A percentile compares a stretch with the other conserved stretches of the same genome.
Conservation (phyloP, 371 early-diverging fungal genomes). For the Syncephalastrum contaminatum region DNA sequence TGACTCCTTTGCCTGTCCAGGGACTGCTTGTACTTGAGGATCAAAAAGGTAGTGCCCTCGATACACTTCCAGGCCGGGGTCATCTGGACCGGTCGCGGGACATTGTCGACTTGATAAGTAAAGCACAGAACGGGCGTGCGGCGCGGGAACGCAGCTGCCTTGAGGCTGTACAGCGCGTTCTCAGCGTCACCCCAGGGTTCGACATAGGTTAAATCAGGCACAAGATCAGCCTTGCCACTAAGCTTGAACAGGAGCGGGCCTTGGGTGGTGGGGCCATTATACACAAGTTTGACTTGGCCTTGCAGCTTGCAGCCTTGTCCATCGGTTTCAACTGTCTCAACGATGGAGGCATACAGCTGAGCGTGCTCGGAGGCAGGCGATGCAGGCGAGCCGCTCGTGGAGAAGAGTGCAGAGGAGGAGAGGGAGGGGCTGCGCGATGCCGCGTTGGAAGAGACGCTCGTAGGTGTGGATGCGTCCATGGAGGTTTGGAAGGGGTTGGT, state of each 20-base stretch:
- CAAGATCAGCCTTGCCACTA: not conserved
- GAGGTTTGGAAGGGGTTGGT: constrained; percentile 24
- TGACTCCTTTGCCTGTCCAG: constrained; percentile 10
- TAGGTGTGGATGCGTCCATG: constrained; percentile 17
- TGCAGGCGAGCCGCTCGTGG: not conserved
- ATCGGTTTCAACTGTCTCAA: constrained; percentile 10
- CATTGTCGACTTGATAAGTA: constrained; percentile 8
- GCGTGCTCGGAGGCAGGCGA: constrained; percentile 15
- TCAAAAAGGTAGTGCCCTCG: constrained; percentile 11
- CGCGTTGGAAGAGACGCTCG: constrained; percentile 10
- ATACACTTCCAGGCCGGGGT: constrained; percentile 21
- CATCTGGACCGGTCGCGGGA: constrained; percentile 7
- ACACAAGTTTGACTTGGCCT: constrained; percentile 17
- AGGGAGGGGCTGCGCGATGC: constrained; percentile 17
- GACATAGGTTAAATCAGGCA: constrained; percentile 14
- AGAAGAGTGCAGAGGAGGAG: constrained; percentile 7
- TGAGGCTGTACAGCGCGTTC: constrained; percentile 12
- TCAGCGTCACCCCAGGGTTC: constrained; percentile 14
- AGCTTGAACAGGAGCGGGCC: constrained; percentile 14
- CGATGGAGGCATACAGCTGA: constrained; percentile 16
- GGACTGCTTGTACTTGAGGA: constrained; percentile 16
- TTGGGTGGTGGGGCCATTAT: constrained; percentile 15
- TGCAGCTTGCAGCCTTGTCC: constrained; percentile 3
- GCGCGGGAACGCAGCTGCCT: constrained; percentile 15
- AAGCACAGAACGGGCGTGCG: constrained; percentile 18